Percentiles rank a stretch among this genome's conserved stretches.
phyloP scores from a whole-genome alignment of 2,329 filamentous ascomycete species.

The Cucurbitaria berberidis region DNA sequence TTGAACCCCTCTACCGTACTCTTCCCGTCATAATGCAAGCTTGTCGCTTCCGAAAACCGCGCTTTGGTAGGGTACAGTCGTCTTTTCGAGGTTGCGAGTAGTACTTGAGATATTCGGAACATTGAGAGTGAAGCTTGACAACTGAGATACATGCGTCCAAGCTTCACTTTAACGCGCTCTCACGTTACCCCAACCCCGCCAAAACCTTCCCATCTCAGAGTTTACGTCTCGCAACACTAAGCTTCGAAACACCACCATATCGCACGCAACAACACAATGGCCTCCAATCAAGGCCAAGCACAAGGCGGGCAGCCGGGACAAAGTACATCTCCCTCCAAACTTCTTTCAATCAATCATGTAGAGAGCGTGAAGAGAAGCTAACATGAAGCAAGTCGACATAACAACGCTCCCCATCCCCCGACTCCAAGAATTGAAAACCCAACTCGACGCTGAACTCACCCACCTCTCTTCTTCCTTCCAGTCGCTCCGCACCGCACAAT shows the following conservation, averaged over 20 bases:
- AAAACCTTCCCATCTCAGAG: constrained; percentile 23
- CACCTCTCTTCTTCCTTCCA: constrained; percentile 90
- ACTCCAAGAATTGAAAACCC: constrained; percentile 90
- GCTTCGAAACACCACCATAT: constrained; percentile 2
- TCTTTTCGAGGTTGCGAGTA: background rate
- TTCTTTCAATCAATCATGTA: background rate
- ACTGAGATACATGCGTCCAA: constrained; percentile 3
- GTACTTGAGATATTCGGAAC: background rate
- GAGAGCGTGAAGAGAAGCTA: too few species aligned
- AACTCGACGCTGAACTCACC: constrained; percentile 94
- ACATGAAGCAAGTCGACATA: constrained; percentile 63
- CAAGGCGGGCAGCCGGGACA: constrained; percentile 34
- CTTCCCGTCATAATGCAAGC: constrained; percentile 7
- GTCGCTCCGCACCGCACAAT: constrained; percentile 86
- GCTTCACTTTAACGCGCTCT: constrained; percentile 22
- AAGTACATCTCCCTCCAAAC: constrained; percentile 23
- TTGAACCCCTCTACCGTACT: constrained; percentile 22
- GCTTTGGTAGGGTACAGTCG: constrained; percentile 15
- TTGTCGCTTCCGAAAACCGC: constrained; percentile 16
- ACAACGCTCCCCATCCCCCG: constrained; percentile 81
- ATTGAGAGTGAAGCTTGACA: constrained; percentile 2
- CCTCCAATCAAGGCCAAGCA: constrained; percentile 35
- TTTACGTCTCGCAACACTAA: constrained; percentile 13
- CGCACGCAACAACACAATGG: constrained; percentile 21
- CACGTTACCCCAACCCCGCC: constrained; percentile 35